phyloP scores from a whole-genome alignment of 1,284 basidiomycete genomes.

The Ceratorhiza oryzae-sativae region DNA sequence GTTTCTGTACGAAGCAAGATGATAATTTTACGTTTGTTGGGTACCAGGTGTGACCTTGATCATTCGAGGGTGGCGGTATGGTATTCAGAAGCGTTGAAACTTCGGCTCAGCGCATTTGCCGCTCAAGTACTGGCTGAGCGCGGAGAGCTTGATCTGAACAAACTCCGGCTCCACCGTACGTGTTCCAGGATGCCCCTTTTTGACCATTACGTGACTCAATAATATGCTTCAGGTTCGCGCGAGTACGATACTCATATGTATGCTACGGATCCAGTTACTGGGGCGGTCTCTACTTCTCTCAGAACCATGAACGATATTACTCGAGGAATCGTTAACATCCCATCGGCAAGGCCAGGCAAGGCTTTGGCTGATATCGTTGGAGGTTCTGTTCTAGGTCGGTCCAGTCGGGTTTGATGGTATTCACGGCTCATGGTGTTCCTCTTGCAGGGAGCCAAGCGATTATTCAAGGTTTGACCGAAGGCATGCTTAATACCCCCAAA shows the following conservation, averaged over 20 bases:
- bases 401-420: not conserved
- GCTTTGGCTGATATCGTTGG: constrained; percentile 57
- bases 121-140: constrained; percentile 60
- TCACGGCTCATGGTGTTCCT: no score
- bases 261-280: constrained; percentile 56
- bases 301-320: not conserved
- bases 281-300: constrained; percentile 41
- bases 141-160: constrained; percentile 54
- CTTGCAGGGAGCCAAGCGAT: constrained; percentile 58
- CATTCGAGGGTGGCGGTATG: constrained; percentile 60
- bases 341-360: constrained; percentile 50
- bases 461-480: constrained; percentile 55
- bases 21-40: not conserved
- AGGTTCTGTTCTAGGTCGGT: constrained; percentile 53
- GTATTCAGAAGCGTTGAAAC: constrained; percentile 62
- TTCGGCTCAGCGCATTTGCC: constrained; percentile 62
- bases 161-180: constrained; percentile 60
- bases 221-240: constrained; percentile 54
- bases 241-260: constrained; percentile 58
- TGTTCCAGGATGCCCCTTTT: not conserved
- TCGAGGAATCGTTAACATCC: constrained; percentile 4
- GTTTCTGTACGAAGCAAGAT: not conserved
- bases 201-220: not conserved
- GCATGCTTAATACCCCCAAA: constrained; percentile 57
- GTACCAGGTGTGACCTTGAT: constrained; percentile 61